Evolutionary conservation across 331 rosid species (phyloP).

Genomic region (Pyracantha coccinea): DNA sequence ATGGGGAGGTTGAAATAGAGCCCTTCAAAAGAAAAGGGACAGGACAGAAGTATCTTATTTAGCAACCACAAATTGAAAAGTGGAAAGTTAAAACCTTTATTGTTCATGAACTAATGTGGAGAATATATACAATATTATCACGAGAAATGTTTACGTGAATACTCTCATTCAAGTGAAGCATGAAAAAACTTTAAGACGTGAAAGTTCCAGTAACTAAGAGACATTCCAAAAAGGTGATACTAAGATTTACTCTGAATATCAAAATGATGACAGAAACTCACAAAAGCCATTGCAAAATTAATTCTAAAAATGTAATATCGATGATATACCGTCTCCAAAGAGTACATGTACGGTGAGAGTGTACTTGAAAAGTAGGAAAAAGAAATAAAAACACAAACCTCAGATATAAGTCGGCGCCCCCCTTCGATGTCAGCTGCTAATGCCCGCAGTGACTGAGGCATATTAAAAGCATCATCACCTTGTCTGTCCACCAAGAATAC

Average conservation of each 20-base stretch:
- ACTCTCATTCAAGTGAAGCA: neutral
- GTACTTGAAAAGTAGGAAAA: slow-evolving; percentile 1
- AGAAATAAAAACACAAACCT: slow-evolving; percentile 38
- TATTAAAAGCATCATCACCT: slow-evolving; percentile 40
- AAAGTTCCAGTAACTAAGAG: neutral
- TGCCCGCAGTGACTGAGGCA: slow-evolving; percentile 47
- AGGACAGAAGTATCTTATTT: neutral
- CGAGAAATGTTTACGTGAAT: neutral
- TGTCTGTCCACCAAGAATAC: slow-evolving; percentile 53
- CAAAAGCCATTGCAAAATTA: neutral
- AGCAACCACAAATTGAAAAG: neutral
- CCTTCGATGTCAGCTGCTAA: slow-evolving; percentile 71
- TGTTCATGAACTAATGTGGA: neutral
- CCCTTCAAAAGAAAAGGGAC: neutral
- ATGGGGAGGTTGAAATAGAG: neutral
- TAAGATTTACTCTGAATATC: neutral
- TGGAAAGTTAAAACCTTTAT: neutral
- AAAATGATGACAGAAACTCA: neutral
- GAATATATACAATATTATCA: neutral
- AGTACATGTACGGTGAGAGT: neutral
- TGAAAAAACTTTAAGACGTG: neutral
- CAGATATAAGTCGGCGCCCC: slow-evolving; percentile 71
- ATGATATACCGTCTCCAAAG: neutral
- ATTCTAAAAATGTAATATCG: neutral
- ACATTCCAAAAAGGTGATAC: neutral